phyloP scores from a whole-genome alignment of 2,329 filamentous ascomycete species.

The Fusarium heterosporum region DNA sequence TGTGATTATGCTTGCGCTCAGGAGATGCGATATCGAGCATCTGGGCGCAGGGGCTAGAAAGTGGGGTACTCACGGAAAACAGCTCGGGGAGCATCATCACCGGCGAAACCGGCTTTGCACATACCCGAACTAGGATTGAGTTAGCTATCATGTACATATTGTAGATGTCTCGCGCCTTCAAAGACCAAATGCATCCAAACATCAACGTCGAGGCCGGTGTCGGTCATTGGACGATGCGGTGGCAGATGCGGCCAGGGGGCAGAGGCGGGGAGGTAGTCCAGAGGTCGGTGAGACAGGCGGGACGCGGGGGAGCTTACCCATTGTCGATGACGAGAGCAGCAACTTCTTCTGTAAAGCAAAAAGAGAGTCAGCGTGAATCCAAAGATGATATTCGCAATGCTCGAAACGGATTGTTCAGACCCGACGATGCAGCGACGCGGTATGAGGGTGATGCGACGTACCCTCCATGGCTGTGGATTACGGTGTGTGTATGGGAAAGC shows the following conservation, averaged over 20 bases:
- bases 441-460: constrained; percentile 52
- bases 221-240: constrained; percentile 43
- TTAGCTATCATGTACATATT: constrained; percentile 51
- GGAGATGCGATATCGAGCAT: constrained; percentile 30
- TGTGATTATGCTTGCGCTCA: constrained; percentile 22
- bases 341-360: constrained; percentile 87
- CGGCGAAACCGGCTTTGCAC: constrained; percentile 99
- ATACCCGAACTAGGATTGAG: constrained; percentile 88
- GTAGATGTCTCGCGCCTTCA: constrained; percentile 6
- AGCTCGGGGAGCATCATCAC: constrained; percentile 99
- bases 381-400: constrained; percentile 37
- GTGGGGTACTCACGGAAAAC: constrained; percentile 92
- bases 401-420: constrained; percentile 39
- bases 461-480: constrained; percentile 68
- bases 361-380: constrained; percentile 57
- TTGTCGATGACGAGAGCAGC: constrained; percentile 99
- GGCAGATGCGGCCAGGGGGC: constrained; percentile 36
- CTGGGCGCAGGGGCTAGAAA: constrained; percentile 41
- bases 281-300: constrained; percentile 54
- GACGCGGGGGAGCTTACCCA: constrained; percentile 82
- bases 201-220: constrained; percentile 30
- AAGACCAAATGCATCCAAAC: constrained; percentile 15
- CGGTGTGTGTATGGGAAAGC: constrained; percentile 49
- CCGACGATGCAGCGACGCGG: constrained; percentile 45
- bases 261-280: constrained; percentile 39